These are phyloP conservation scores for Hortiboletus flavorubellus DNA, from an alignment of 768 basidiomycete species.

Conservation along the genomic window DNA sequence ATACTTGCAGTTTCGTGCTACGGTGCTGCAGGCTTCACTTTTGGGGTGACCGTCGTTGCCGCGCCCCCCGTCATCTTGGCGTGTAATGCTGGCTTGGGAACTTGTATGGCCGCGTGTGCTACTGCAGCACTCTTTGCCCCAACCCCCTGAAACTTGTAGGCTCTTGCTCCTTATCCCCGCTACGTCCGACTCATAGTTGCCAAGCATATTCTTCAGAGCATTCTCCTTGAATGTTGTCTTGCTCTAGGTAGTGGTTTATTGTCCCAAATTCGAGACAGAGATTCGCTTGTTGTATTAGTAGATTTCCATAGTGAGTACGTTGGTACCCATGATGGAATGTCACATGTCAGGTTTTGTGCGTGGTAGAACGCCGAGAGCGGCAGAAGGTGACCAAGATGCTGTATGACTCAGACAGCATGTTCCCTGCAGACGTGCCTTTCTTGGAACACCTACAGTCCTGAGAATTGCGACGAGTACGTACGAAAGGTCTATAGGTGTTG, in stretches of 20 bases:
- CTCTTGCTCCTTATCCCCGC: no score
- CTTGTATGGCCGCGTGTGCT: constrained; percentile 27
- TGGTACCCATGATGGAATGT: constrained; percentile 1
- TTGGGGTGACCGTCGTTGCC: constrained; percentile 19
- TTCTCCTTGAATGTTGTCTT: background rate
- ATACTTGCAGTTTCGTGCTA: constrained; percentile 20
- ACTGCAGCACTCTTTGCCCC: constrained; percentile 19
- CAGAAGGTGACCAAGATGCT: no score
- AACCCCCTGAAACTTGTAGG: constrained; percentile 16
- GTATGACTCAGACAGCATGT: no score
- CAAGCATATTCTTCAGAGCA: background rate
- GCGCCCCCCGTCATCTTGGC: constrained; percentile 21
- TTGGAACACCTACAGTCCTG: no score
- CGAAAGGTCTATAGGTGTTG: no score
- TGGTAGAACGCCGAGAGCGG: constrained; percentile 2
- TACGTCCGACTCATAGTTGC: background rate
- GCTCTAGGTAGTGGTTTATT: background rate
- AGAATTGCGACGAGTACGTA: no score
- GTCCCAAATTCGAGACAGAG: constrained; percentile 1
- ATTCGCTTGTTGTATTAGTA: background rate
- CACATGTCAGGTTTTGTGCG: background rate
- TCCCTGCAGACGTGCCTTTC: no score
- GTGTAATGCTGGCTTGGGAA: constrained; percentile 23
- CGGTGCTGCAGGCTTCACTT: constrained; percentile 20
- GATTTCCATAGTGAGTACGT: background rate